Conservation (phyloP, 208 protist genomes). For the Acanthamoeba castellanii region DNA sequence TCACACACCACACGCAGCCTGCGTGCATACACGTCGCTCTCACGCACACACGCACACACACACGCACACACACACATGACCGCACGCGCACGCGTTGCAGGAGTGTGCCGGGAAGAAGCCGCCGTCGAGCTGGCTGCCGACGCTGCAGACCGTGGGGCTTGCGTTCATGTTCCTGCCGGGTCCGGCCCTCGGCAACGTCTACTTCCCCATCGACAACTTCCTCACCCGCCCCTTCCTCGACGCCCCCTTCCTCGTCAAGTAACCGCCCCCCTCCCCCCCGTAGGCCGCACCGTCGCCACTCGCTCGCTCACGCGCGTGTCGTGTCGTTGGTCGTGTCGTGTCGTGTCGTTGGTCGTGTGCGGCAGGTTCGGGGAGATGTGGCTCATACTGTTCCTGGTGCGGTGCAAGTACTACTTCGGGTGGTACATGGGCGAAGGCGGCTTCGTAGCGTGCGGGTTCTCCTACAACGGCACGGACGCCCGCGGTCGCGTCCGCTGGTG, state of each 20-base stretch:
- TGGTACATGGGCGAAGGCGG: conserved; percentile 75
- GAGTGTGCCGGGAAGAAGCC: neutral
- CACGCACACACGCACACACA: too few relatives aligned
- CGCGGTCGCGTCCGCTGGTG: conserved; percentile 21
- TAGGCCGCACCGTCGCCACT: too few relatives aligned
- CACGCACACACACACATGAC: too few relatives aligned
- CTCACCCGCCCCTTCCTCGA: conserved; percentile 35
- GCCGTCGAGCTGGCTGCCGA: conserved; percentile 33
- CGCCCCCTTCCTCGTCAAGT: neutral
- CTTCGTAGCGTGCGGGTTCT: conserved; percentile 76
- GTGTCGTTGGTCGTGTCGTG: too few relatives aligned
- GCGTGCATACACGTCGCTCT: too few relatives aligned
- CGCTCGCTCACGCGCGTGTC: too few relatives aligned
- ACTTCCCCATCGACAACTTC: conserved; percentile 37
- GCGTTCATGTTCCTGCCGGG: conserved; percentile 20
- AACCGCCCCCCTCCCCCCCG: too few relatives aligned
- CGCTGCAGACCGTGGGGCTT: neutral
- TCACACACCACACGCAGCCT: too few relatives aligned
- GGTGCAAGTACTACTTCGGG: conserved; percentile 83
- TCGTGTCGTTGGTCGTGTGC: too few relatives aligned
- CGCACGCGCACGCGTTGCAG: neutral
- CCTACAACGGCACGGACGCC: conserved; percentile 79
- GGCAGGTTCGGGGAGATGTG: too few relatives aligned
- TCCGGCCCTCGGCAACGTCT: conserved; percentile 11
- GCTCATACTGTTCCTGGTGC: conserved; percentile 51